Evolutionary conservation across 148 eudicot genomes (phyloP).

Genomic region (Limonium bicolor): DNA sequence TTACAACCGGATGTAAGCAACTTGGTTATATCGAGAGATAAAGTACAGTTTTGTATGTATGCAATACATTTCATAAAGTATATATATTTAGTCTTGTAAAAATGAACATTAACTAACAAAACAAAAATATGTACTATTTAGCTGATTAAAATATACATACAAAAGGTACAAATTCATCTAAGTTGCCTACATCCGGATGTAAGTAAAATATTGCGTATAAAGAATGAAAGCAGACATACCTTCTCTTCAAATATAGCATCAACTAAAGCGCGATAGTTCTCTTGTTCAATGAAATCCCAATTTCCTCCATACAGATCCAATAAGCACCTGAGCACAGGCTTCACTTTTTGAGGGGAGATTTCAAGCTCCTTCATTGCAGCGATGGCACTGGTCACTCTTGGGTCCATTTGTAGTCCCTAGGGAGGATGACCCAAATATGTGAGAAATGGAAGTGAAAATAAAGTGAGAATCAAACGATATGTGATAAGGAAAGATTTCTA

Average conservation of each 20-base stretch:
- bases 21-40: too few species aligned
- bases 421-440: not conserved
- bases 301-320: constrained; percentile 29
- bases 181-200: not conserved
- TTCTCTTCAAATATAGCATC: constrained; percentile 55
- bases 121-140: too few species aligned
- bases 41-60: too few species aligned
- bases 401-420: constrained; percentile 9
- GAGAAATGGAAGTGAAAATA: too few species aligned
- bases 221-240: constrained; percentile 22
- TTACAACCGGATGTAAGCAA: too few species aligned
- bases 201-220: not conserved
- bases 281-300: constrained; percentile 58
- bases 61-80: too few species aligned
- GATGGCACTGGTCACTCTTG: constrained; percentile 26
- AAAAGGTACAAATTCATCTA: not conserved
- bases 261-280: constrained; percentile 42
- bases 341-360: constrained; percentile 15
- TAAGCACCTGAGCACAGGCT: constrained; percentile 35
- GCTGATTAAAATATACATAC: not conserved
- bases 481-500: too few species aligned
- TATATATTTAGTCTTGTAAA: too few species aligned
- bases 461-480: too few species aligned
- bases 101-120: too few species aligned
- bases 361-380: constrained; percentile 36